These are phyloP conservation scores for Helenozyma baotianmanensis DNA, from an alignment of 805 yeast genomes.

Conservation along the genomic window DNA sequence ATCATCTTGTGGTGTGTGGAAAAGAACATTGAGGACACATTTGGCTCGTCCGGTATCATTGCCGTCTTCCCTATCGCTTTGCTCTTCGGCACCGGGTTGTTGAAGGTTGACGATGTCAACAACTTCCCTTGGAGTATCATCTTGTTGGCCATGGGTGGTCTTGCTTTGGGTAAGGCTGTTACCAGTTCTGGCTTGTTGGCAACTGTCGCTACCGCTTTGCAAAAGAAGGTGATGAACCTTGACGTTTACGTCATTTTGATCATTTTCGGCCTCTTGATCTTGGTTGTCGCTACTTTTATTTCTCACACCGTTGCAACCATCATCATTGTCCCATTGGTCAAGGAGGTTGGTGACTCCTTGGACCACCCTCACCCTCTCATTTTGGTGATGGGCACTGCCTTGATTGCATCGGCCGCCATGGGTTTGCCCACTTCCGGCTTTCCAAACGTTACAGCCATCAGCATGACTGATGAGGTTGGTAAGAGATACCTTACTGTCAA, in stretches of 20 bases:
- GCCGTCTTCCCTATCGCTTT: slow-evolving; percentile 85
- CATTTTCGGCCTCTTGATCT: slow-evolving; percentile 49
- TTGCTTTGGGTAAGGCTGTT: slow-evolving; percentile 92
- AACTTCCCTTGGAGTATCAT: slow-evolving; percentile 97
- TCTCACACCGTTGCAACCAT: slow-evolving; percentile 44
- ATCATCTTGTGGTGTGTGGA: slow-evolving; percentile 89
- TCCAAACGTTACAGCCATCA: slow-evolving; percentile 42
- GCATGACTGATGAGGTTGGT: slow-evolving; percentile 41
- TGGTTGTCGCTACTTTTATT: slow-evolving; percentile 40
- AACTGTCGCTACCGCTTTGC: slow-evolving; percentile 71
- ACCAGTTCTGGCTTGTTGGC: slow-evolving; percentile 82
- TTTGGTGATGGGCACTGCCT: slow-evolving; percentile 39
- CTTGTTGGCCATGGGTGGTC: slow-evolving; percentile 95
- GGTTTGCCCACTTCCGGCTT: slow-evolving; percentile 43
- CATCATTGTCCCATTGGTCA: slow-evolving; percentile 38
- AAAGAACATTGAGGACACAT: slow-evolving; percentile 59
- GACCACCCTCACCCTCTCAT: slow-evolving; percentile 35
- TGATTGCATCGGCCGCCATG: slow-evolving; percentile 42
- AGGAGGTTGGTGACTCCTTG: slow-evolving; percentile 36
- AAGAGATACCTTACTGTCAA: slow-evolving; percentile 36
- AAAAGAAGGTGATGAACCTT: slow-evolving; percentile 57
- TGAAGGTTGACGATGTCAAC: slow-evolving; percentile 87
- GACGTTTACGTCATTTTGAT: slow-evolving; percentile 70
- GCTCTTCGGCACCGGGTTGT: slow-evolving; percentile 87
- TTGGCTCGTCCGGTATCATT: slow-evolving; percentile 97